Base-by-base conservation (phyloP, 2,329 filamentous ascomycete genomes). In the Diaporthe sp. region DNA sequence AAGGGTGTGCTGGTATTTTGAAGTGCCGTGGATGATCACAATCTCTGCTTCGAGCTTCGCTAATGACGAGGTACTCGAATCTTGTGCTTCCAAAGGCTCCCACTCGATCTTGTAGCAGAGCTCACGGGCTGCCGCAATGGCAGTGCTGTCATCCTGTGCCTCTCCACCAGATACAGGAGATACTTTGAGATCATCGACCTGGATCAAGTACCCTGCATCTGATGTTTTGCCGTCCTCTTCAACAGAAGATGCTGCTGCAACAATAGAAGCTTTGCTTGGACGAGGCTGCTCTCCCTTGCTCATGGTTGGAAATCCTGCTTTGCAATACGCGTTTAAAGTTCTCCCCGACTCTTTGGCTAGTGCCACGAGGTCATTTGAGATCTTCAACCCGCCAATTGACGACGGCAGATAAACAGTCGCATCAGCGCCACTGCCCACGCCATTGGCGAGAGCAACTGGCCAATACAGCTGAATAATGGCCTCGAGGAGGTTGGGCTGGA, bases 81-180 rank as follows among this genome's bases (percentile, higher is more conserved):
- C 37, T 3, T 65, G 37, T 1, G 12, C 5, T 31, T 71, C 62
- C 10, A 76, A 13, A 2, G 82, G 84, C 61, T 87, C 86, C 86
- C 86, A 88, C n/a, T 86, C 82, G 19, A 86, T 72, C 78, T 86
- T 87, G 80, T 86, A 88, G 79, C 86, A 88, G 1, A 88, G 82
- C 77, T 87, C 84, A 3, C 85, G 82, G n/a, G 84, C 79, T 2
- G 22, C 31, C 8, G 46, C 15, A 13, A 1, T 13, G 1, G 34
- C 9, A 28, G 8, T 42, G 22, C 22, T 55, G 22, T 70, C 65
- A 4, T 55, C 65, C 4, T 55, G 46, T 6, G 49, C 13, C 13
- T 55, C 65, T 17, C 49, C 49, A 34, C 34, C 46, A 22, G 65
- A 53, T 2, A 70, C 34, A 22, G 65, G 65, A 4, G 65, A 42